A percentile compares a stretch with the other conserved stretches of the same genome.
Conservation (phyloP, 2,329 filamentous ascomycete genomes). For the Ilyonectria robusta region DNA sequence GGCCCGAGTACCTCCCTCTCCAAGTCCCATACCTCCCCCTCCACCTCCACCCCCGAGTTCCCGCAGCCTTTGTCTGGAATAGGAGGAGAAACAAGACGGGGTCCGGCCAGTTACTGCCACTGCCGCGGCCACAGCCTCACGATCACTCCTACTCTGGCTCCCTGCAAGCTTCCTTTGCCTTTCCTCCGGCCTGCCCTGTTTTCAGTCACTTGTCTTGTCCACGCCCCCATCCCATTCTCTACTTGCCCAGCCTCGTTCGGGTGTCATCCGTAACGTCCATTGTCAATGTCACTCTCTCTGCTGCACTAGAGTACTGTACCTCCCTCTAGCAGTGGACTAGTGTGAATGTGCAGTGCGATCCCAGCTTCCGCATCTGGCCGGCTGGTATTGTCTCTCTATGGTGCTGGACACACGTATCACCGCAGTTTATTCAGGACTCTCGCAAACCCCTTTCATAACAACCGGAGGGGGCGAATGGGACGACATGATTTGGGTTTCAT, state of each 20-base stretch:
- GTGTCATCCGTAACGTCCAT: conserved; percentile 27
- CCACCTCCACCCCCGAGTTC: conserved; percentile 7
- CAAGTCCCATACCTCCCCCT: conserved; percentile 31
- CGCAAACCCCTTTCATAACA: conserved; percentile 29
- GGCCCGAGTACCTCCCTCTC: conserved; percentile 44
- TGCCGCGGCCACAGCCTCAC: conserved; percentile 9
- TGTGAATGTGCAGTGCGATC: conserved; percentile 37
- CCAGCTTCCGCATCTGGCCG: conserved; percentile 37
- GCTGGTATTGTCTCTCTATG: conserved; percentile 32
- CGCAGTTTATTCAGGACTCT: conserved; percentile 16
- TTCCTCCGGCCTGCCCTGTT: conserved; percentile 21
- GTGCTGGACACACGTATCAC: conserved; percentile 37
- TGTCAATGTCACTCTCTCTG: conserved; percentile 29
- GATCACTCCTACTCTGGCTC: conserved; percentile 8
- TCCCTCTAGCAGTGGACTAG: conserved; percentile 17
- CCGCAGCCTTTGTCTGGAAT: conserved; percentile 20
- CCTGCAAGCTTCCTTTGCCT: conserved; percentile 9
- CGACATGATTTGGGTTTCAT: conserved; percentile 42
- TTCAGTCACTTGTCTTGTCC: conserved; percentile 22
- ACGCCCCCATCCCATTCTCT: conserved; percentile 23
- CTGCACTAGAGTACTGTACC: conserved; percentile 17
- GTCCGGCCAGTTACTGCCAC: conserved; percentile 18
- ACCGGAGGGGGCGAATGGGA: conserved; percentile 19
- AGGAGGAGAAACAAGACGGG: conserved; percentile 15
- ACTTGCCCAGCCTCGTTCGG: conserved; percentile 29